A percentile compares a stretch with the other conserved stretches of the same genome.
These are phyloP conservation scores for Rhodomyrtus tomentosa DNA, from an alignment of 345 rosid genomes.

Conservation along the genomic window DNA sequence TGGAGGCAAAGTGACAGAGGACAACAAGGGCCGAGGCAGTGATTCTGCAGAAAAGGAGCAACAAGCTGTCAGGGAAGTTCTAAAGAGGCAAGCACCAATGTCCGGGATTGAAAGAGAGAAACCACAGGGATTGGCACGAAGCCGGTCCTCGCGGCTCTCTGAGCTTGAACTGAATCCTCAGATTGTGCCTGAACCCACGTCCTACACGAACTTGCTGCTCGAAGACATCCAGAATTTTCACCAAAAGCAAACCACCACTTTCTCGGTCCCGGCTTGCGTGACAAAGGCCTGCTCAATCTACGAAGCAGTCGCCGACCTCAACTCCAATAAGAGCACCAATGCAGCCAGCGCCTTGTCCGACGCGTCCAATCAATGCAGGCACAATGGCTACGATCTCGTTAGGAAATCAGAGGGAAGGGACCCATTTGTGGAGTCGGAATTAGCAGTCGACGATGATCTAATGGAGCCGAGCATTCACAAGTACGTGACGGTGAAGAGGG, in stretches of 20 bases:
- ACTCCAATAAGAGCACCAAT: slow-evolving; percentile 47
- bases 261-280: slow-evolving; percentile 54
- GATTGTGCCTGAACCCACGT: slow-evolving; percentile 29
- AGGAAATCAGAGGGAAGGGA: slow-evolving; percentile 19
- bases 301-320: slow-evolving; percentile 84
- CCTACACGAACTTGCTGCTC: slow-evolving; percentile 60
- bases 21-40: slow-evolving; percentile 2
- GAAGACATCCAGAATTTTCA: slow-evolving; percentile 94
- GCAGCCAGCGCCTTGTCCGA: slow-evolving; percentile 21
- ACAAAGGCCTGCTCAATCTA: slow-evolving; percentile 67
- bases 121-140: slow-evolving; percentile 46
- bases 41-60: background rate
- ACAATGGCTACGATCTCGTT: slow-evolving; percentile 4
- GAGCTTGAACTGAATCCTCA: slow-evolving; percentile 66
- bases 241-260: slow-evolving; percentile 38
- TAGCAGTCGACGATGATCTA: slow-evolving; percentile 37
- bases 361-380: slow-evolving; percentile 16
- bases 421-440: slow-evolving; percentile 59
- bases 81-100: slow-evolving; percentile 7
- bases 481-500: slow-evolving; percentile 75
- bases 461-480: slow-evolving; percentile 82
- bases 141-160: slow-evolving; percentile 65
- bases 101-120: slow-evolving; percentile 15
- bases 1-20: slow-evolving; percentile 13
- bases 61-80: slow-evolving; percentile 19